Evolutionary conservation across 768 basidiomycete genomes (phyloP), one percentile per base, ranked within the genome.

Genomic region (Tricholoma sp.): DNA sequence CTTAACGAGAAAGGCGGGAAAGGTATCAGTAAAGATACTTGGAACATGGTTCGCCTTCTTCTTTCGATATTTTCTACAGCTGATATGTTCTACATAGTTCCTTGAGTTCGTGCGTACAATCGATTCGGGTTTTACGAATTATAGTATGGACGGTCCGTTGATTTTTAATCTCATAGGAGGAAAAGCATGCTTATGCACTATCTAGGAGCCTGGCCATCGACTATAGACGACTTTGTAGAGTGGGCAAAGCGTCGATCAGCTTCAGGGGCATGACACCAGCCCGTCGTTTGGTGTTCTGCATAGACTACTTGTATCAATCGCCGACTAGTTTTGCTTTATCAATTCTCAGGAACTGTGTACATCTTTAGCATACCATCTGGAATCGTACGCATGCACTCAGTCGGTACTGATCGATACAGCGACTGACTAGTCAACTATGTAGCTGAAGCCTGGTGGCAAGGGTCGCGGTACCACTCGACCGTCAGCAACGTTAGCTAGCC

Each of bases 11-110:
- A 81, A 61, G 84, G 83, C 1, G 76, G 76, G 19, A 88, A 88
- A 66, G 91, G 90, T 4, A 80, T 95, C 31, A 93, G 89, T 73
- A 91, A 89, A 72, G 92, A 93, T 72, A 90, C 89, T 16, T 94
- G 91, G 92, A 71, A 78, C 52, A 93, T 94, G 91, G 91, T 89
- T 50, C 43, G 84, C 72, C 12, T 27, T 46, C 47, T 37, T 31
- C 4, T 43, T 24, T 53, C 50, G 19, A 32, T 39, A 22, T n/a
- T 29, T 52, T 31, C 29, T 39, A 37, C 47, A 27, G 35, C 54
- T 54, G 52, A 53, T 24, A 55, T 47, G 37, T 34, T 12, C 37
- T 66, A 32, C 31, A 27, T 32, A 93, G 91, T 89, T 94, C 64
- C 74, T 86, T 50, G 89, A 89, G 63, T 94, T 93, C 63, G 74